A percentile compares a stretch with the other conserved stretches of the same genome.
Conservation (phyloP, 257 asterid species). For the Nicotiana paniculata region DNA sequence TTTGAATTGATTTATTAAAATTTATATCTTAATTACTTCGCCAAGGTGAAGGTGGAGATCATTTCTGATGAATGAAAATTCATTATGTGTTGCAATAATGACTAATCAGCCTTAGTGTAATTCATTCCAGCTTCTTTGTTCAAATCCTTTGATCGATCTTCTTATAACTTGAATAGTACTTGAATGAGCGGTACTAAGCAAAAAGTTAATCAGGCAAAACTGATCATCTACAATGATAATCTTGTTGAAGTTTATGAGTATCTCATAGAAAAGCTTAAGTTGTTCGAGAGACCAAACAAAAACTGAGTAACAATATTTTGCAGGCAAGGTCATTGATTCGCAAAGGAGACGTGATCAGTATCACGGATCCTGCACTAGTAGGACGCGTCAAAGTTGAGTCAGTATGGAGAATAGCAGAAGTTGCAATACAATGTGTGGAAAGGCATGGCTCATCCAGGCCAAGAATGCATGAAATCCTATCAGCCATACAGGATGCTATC, state of each 20-base stretch:
- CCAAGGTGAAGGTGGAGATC: neutral
- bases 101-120: no score
- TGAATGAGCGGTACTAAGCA: no score
- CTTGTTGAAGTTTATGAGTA: neutral
- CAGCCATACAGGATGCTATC: slow-evolving; percentile 78
- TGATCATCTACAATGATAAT: neutral
- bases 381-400: slow-evolving; percentile 75
- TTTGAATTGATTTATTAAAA: no score
- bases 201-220: no score
- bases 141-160: no score
- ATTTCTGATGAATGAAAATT: neutral
- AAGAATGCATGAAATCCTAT: slow-evolving; percentile 81
- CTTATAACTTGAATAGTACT: no score
- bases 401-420: slow-evolving; percentile 87
- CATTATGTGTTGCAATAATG: no score
- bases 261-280: neutral
- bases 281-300: neutral
- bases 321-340: slow-evolving; percentile 88
- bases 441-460: slow-evolving; percentile 76
- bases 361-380: slow-evolving; percentile 55
- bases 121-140: no score
- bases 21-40: no score
- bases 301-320: neutral
- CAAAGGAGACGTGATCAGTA: slow-evolving; percentile 88
- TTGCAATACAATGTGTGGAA: slow-evolving; percentile 85